A percentile compares a stretch with the other conserved stretches of the same genome.
Conservation (phyloP, 1,284 basidiomycete species). For the Ganoderma lingzhi region DNA sequence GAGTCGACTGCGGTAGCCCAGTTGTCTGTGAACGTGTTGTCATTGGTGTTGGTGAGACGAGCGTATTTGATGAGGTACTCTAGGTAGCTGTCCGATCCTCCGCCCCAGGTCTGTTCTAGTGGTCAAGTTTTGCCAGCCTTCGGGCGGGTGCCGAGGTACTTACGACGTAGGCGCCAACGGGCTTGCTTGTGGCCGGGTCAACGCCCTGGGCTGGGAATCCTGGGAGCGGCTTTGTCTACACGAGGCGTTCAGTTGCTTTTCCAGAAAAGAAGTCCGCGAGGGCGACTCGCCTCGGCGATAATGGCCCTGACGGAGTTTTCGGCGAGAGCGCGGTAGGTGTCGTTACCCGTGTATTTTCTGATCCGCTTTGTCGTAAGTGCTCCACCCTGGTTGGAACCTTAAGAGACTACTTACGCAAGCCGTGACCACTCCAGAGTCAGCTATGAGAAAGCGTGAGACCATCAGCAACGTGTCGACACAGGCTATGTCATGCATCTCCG, state of each 20-base stretch:
- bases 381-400: background rate
- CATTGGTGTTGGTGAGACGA: conserved; percentile 69
- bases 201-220: conserved; percentile 60
- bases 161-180: conserved; percentile 68
- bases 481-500: too few relatives aligned
- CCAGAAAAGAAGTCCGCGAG: background rate
- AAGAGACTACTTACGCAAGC: conserved; percentile 41
- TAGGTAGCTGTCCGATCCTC: conserved; percentile 74
- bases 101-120: conserved; percentile 65
- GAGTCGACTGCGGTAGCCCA: conserved; percentile 77
- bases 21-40: conserved; percentile 65
- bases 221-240: conserved; percentile 52
- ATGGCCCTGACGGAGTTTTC: conserved; percentile 60
- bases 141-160: conserved; percentile 35
- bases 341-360: conserved; percentile 63
- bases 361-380: background rate
- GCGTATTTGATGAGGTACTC: conserved; percentile 83
- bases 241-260: too few relatives aligned
- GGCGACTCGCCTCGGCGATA: conserved; percentile 42
- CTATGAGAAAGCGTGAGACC: conserved; percentile 34
- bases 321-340: conserved; percentile 63
- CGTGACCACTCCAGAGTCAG: conserved; percentile 55
- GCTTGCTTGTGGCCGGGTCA: conserved; percentile 60
- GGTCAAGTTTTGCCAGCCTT: background rate
- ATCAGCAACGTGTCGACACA: background rate